Percentiles rank a stretch among this genome's conserved stretches.
Evolutionary conservation across 2,329 filamentous ascomycete species (phyloP).

Genomic region (Cercospora sojina): DNA sequence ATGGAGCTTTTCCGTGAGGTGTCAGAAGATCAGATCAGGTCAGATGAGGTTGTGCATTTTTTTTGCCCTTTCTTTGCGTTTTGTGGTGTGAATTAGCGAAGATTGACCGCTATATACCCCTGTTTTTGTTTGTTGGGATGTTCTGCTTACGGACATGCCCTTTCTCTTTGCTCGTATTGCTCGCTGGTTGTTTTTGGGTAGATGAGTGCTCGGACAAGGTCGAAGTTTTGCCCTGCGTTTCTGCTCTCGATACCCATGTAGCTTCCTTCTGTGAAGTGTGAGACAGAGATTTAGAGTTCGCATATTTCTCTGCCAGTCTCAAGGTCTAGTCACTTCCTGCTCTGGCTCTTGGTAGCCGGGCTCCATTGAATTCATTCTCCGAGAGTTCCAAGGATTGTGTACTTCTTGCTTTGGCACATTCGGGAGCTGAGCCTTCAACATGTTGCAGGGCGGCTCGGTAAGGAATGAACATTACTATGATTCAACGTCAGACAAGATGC

Average conservation of each 20-base stretch:
- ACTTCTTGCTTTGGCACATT: no score
- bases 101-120: background rate
- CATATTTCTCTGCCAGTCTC: no score
- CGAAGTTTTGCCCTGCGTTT: background rate
- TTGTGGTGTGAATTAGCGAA: background rate
- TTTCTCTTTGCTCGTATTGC: background rate
- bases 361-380: no score
- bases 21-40: background rate
- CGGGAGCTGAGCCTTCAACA: no score
- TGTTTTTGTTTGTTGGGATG: background rate
- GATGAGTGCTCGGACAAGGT: background rate
- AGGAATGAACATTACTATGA: no score
- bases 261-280: no score
- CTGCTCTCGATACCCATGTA: background rate
- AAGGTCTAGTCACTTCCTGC: no score
- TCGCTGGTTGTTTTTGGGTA: background rate
- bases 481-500: no score
- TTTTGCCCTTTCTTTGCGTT: background rate
- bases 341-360: no score
- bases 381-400: no score
- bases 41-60: background rate
- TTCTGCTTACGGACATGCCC: background rate
- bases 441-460: no score
- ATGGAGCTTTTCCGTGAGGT: background rate
- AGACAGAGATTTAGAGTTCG: no score